Percentiles rank a stretch among this genome's conserved stretches.
Conservation (phyloP, 2,329 filamentous ascomycete genomes). For the Neophaeococcomyces mojaviensis region DNA sequence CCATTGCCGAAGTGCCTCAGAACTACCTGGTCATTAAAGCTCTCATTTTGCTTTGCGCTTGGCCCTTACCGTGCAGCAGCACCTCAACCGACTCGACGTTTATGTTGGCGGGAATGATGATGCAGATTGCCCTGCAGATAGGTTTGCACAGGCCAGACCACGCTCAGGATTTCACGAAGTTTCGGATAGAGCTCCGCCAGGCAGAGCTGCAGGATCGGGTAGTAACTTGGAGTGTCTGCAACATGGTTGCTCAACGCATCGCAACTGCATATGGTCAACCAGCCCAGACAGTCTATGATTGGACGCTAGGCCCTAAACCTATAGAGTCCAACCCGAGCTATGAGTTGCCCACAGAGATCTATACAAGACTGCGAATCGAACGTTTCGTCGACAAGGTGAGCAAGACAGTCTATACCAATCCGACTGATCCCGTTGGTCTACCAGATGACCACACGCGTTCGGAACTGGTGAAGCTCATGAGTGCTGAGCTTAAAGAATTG, state of each 20-base stretch:
- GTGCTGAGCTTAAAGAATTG: constrained; percentile 41
- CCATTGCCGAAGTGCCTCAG: constrained; percentile 53
- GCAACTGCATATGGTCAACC: constrained; percentile 63
- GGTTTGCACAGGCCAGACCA: constrained; percentile 58
- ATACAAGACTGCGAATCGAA: constrained; percentile 48
- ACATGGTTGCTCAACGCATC: constrained; percentile 60
- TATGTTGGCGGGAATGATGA: constrained; percentile 59
- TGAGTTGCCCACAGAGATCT: constrained; percentile 45
- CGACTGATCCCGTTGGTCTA: constrained; percentile 46
- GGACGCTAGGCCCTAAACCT: constrained; percentile 43
- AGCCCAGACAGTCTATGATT: constrained; percentile 55
- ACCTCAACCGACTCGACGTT: constrained; percentile 59
- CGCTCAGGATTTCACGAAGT: constrained; percentile 49
- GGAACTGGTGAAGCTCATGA: constrained; percentile 38
- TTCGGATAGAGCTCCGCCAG: constrained; percentile 47
- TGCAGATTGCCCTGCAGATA: constrained; percentile 61
- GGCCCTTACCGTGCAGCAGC: constrained; percentile 57
- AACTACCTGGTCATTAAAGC: constrained; percentile 60
- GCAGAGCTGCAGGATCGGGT: constrained; percentile 58
- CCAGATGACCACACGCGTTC: constrained; percentile 38
- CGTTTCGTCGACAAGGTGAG: constrained; percentile 53
- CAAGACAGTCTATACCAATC: constrained; percentile 49
- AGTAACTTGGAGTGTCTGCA: constrained; percentile 61
- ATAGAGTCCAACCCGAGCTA: constrained; percentile 37
- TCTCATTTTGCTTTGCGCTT: constrained; percentile 55